Conservation (phyloP, 1,139 yeast species). For the Sugiyamaella japonica region DNA sequence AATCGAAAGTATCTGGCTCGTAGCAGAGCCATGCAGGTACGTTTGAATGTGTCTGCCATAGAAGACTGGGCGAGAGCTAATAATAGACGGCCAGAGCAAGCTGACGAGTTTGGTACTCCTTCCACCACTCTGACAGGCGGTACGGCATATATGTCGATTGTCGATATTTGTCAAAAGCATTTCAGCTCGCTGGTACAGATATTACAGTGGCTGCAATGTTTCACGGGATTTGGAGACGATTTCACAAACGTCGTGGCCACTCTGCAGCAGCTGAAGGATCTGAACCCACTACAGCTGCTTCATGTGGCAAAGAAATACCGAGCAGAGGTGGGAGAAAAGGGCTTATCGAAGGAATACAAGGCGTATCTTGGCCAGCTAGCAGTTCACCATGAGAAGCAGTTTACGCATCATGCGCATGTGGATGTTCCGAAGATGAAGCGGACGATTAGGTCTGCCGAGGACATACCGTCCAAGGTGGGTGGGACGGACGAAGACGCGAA, state of each 20-base stretch:
- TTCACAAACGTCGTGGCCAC: conserved; percentile 55
- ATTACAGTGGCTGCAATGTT: conserved; percentile 87
- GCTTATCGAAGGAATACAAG: conserved; percentile 42
- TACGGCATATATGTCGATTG: conserved; percentile 39
- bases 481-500: too few relatives aligned
- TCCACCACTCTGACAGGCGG: conserved; percentile 23
- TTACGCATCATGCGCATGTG: conserved; percentile 28
- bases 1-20: conserved; percentile 72
- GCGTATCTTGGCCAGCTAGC: conserved; percentile 38
- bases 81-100: conserved; percentile 54
- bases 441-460: conserved; percentile 19
- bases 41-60: conserved; percentile 78
- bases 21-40: conserved; percentile 82
- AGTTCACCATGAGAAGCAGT: conserved; percentile 33
- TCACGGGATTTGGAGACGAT: conserved; percentile 65
- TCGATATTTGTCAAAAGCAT: conserved; percentile 60
- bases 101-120: conserved; percentile 38
- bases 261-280: conserved; percentile 45
- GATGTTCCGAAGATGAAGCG: conserved; percentile 20
- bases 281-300: conserved; percentile 70
- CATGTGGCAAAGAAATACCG: conserved; percentile 75
- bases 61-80: conserved; percentile 94
- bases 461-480: too few relatives aligned
- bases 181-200: conserved; percentile 75
- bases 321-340: conserved; percentile 76